These are phyloP conservation scores for Aureobasidium sp. DNA, from an alignment of 2,329 filamentous ascomycete genomes.

Conservation along the genomic window DNA sequence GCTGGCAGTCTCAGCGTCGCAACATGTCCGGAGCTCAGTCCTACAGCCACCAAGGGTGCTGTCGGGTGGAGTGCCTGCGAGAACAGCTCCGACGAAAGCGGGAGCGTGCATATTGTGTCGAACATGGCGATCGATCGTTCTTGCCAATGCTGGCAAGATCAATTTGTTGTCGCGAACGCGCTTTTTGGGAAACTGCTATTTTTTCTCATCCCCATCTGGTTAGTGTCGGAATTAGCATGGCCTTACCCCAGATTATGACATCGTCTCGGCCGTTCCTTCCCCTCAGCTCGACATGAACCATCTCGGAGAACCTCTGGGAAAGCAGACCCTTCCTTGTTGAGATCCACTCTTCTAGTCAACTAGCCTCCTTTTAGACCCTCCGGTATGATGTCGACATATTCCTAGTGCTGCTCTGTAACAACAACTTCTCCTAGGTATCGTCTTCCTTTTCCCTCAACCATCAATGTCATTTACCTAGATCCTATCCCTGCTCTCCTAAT, in stretches of 20 bases:
- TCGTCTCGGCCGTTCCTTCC: slow-evolving; percentile 5
- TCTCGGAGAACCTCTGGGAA: not conserved
- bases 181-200: slow-evolving; percentile 10
- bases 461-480: not conserved
- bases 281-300: slow-evolving; percentile 8
- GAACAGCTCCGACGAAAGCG: slow-evolving; percentile 81
- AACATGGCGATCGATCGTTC: slow-evolving; percentile 53
- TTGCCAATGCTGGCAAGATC: not conserved
- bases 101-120: slow-evolving; percentile 85
- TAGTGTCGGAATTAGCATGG: not conserved
- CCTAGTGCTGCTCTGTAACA: slow-evolving; percentile 7
- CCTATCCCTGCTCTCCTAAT: not conserved
- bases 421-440: not conserved
- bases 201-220: not conserved
- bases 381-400: slow-evolving; percentile 11
- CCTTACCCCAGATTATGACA: slow-evolving; percentile 9
- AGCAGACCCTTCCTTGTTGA: not conserved
- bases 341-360: slow-evolving; percentile 5
- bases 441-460: not conserved
- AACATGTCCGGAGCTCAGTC: slow-evolving; percentile 77
- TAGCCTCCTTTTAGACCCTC: not conserved
- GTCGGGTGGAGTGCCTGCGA: slow-evolving; percentile 78
- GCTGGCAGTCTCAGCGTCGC: slow-evolving; percentile 71
- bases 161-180: not conserved
- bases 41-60: slow-evolving; percentile 78